phyloP scores from a whole-genome alignment of 768 basidiomycete genomes.

The Amanita subjunquillea region DNA sequence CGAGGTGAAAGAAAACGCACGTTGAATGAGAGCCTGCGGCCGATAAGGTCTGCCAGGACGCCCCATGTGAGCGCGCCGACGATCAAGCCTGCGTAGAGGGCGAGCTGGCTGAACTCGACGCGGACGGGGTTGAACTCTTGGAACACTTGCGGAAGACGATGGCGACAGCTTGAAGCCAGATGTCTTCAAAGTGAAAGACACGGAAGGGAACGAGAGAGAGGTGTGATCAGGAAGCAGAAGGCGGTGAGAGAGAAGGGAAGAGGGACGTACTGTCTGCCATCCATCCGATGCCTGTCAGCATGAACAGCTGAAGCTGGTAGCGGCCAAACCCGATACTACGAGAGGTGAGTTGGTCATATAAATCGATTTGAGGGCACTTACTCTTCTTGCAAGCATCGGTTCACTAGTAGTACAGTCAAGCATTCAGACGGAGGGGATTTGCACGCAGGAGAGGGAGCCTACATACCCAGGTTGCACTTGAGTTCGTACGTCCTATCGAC shows the following conservation, averaged over 20 bases:
- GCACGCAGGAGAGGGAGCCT: neutral
- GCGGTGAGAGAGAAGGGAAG: neutral
- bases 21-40: constrained; percentile 37
- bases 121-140: constrained; percentile 31
- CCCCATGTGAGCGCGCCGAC: constrained; percentile 41
- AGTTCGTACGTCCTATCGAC: constrained; percentile 3
- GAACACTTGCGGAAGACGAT: constrained; percentile 33
- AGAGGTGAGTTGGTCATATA: neutral
- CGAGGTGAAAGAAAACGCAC: constrained; percentile 5
- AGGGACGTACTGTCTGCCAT: constrained; percentile 32
- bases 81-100: constrained; percentile 37
- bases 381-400: constrained; percentile 2
- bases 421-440: neutral
- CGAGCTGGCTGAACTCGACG: constrained; percentile 36
- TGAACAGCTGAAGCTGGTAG: constrained; percentile 38
- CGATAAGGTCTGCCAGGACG: constrained; percentile 36
- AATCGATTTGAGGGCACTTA: neutral
- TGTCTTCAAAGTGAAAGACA: constrained; percentile 13
- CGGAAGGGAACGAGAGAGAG: neutral
- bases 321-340: constrained; percentile 38
- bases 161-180: constrained; percentile 39
- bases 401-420: neutral
- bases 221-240: neutral
- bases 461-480: constrained; percentile 1
- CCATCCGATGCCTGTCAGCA: constrained; percentile 40